A percentile compares a stretch with the other conserved stretches of the same genome.
These are phyloP conservation scores for Croton setiger DNA, from an alignment of 441 rosid species.

Conservation along the genomic window DNA sequence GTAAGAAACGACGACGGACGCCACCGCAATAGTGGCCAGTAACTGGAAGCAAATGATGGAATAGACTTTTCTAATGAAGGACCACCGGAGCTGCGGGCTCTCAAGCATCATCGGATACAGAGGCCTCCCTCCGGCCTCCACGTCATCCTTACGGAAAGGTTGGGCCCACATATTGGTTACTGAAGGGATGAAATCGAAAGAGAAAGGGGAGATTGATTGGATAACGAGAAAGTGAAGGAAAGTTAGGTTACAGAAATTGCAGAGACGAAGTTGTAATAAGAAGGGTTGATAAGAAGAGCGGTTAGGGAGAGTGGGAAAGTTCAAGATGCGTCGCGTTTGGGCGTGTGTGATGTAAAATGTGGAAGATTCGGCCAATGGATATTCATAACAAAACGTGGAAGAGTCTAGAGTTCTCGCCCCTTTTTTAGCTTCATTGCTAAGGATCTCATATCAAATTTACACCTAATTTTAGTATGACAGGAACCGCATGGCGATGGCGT, in stretches of 20 bases:
- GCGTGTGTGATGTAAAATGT: slow-evolving; percentile 1
- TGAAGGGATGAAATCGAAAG: not conserved
- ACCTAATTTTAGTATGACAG: too few relatives aligned
- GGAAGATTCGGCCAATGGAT: not conserved
- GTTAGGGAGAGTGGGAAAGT: slow-evolving; percentile 5
- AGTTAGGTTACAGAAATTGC: not conserved
- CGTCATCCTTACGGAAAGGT: slow-evolving; percentile 48
- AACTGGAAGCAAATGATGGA: slow-evolving; percentile 66
- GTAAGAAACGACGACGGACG: slow-evolving; percentile 59
- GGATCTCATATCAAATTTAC: too few relatives aligned
- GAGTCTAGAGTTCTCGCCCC: not conserved
- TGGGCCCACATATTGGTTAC: slow-evolving; percentile 46
- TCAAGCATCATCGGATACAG: slow-evolving; percentile 87
- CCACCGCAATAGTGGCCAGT: slow-evolving; percentile 75
- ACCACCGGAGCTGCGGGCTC: slow-evolving; percentile 81
- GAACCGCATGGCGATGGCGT: too few relatives aligned
- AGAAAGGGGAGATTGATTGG: not conserved
- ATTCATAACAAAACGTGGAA: not conserved
- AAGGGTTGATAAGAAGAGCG: not conserved
- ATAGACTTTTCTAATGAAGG: slow-evolving; percentile 78
- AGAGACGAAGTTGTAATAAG: too few relatives aligned
- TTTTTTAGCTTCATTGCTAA: not conserved
- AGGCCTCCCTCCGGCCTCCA: slow-evolving; percentile 56
- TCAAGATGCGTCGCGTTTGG: slow-evolving; percentile 27
- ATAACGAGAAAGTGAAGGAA: not conserved